Percentiles rank a stretch among this genome's conserved stretches.
Evolutionary conservation across 2,329 filamentous ascomycete species (phyloP).

Genomic region (Fusarium piperis): DNA sequence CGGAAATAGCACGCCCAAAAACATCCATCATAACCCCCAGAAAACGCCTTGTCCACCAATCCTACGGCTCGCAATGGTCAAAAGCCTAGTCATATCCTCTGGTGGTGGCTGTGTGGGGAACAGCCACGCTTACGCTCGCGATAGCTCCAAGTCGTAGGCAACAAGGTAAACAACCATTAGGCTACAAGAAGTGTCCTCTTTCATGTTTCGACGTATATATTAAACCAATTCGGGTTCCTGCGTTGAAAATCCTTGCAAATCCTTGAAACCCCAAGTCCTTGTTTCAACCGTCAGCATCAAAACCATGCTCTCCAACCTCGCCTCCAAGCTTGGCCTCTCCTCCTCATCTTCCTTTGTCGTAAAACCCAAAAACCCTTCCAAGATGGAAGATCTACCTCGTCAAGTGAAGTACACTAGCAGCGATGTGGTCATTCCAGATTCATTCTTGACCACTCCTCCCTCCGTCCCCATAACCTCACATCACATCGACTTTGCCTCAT

Average conservation of each 20-base stretch:
- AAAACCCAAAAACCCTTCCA: conserved; percentile 8
- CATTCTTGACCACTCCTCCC: conserved; percentile 56
- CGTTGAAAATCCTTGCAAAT: neutral
- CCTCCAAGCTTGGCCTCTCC: conserved; percentile 35
- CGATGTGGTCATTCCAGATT: conserved; percentile 49
- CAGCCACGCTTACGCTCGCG: neutral
- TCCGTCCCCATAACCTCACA: conserved; percentile 52
- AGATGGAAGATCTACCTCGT: neutral
- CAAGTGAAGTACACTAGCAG: conserved; percentile 44
- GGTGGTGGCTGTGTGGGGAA: conserved; percentile 21
- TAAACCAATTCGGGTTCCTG: neutral
- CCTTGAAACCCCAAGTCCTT: neutral
- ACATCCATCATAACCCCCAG: neutral
- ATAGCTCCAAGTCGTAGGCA: conserved; percentile 11
- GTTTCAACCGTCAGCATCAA: neutral
- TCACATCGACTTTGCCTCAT: conserved; percentile 62
- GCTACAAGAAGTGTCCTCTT: conserved; percentile 2
- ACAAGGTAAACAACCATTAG: conserved; percentile 7
- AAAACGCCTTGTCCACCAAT: neutral
- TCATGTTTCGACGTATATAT: neutral
- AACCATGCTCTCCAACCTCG: conserved; percentile 36
- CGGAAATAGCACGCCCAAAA: neutral
- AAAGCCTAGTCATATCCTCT: conserved; percentile 10
- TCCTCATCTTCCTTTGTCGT: neutral
- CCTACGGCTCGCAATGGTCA: neutral